These are phyloP conservation scores for Collybia sp. DNA, from an alignment of 768 basidiomycete genomes.

Conservation along the genomic window DNA sequence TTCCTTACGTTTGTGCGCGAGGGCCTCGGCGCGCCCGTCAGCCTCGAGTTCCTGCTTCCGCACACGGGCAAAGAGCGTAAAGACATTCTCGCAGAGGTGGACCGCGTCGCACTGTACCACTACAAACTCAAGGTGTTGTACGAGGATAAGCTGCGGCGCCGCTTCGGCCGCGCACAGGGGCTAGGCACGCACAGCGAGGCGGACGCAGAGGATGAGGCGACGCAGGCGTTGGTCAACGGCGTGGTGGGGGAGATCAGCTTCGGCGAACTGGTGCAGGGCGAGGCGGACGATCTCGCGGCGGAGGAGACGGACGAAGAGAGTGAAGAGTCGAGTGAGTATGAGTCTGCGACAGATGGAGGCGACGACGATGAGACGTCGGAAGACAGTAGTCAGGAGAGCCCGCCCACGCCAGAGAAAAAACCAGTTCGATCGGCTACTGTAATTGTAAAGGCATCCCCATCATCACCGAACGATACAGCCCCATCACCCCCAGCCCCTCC, in stretches of 20 bases:
- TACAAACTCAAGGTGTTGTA: slow-evolving; percentile 91
- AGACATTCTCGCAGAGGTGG: slow-evolving; percentile 79
- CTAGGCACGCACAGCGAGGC: slow-evolving; percentile 34
- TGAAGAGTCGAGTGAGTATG: slow-evolving; percentile 39
- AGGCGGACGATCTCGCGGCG: slow-evolving; percentile 77
- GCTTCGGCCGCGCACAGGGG: slow-evolving; percentile 62
- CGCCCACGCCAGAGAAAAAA: not conserved
- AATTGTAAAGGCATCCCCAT: not conserved
- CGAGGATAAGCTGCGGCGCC: slow-evolving; percentile 85
- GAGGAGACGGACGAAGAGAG: slow-evolving; percentile 58
- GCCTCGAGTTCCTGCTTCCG: slow-evolving; percentile 88
- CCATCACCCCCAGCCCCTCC: slow-evolving; percentile 7
- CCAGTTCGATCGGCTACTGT: not conserved
- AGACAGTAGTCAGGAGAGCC: slow-evolving; percentile 9
- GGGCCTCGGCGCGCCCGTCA: slow-evolving; percentile 71
- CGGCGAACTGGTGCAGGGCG: slow-evolving; percentile 71
- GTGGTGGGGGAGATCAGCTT: slow-evolving; percentile 82
- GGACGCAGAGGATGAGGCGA: slow-evolving; percentile 80
- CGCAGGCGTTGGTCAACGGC: slow-evolving; percentile 72
- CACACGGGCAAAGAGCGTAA: slow-evolving; percentile 74
- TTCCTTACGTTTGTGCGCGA: slow-evolving; percentile 90
- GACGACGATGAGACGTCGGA: slow-evolving; percentile 23
- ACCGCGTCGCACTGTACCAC: slow-evolving; percentile 87
- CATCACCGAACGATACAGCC: slow-evolving; percentile 2
- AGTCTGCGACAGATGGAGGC: slow-evolving; percentile 23